Evolutionary conservation across 2,329 filamentous ascomycete species (phyloP).

Genomic region (Hirsutella thompsonii): DNA sequence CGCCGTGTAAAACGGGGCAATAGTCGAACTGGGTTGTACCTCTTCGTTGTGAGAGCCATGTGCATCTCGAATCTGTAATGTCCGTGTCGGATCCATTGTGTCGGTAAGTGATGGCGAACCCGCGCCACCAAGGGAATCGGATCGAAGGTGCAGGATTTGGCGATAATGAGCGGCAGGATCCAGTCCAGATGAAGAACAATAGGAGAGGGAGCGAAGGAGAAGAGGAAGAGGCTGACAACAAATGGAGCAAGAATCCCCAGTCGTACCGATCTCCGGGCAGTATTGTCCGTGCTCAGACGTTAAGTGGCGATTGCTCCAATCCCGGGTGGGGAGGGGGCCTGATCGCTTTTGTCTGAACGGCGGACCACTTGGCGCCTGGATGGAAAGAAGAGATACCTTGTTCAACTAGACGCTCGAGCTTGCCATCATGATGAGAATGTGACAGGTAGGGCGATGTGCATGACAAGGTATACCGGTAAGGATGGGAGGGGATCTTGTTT

Average conservation of each 20-base stretch:
- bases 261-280: too few species aligned
- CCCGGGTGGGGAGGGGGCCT: too few species aligned
- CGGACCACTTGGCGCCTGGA: background rate
- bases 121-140: slow-evolving; percentile 5
- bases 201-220: too few species aligned
- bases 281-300: background rate
- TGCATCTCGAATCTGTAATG: slow-evolving; percentile 15
- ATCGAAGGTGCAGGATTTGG: background rate
- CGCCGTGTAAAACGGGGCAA: slow-evolving; percentile 40
- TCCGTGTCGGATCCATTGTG: slow-evolving; percentile 22
- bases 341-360: too few species aligned
- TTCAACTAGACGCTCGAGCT: slow-evolving; percentile 1
- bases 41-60: slow-evolving; percentile 13
- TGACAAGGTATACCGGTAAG: background rate
- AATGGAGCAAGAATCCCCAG: too few species aligned
- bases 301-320: background rate
- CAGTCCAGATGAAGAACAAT: too few species aligned
- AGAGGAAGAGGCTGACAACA: too few species aligned
- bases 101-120: slow-evolving; percentile 6
- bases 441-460: background rate
- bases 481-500: background rate
- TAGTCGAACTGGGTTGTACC: slow-evolving; percentile 29
- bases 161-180: too few species aligned
- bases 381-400: background rate
- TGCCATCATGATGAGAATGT: slow-evolving; percentile 1